These are phyloP conservation scores for Orbilia ellipsospora DNA, from an alignment of 2,329 filamentous ascomycete species.

Conservation along the genomic window DNA sequence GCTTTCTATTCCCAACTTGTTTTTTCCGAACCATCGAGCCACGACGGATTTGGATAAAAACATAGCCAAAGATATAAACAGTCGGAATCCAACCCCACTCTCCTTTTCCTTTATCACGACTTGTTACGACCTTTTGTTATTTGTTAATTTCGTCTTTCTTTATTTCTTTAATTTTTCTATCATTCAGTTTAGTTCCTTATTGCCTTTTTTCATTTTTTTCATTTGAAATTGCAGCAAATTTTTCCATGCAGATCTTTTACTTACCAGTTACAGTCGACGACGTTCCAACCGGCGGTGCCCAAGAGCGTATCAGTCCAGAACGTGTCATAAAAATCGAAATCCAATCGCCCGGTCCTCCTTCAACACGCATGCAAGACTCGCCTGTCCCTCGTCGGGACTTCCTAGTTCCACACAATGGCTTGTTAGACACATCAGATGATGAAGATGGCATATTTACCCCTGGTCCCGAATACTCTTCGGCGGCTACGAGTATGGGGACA, in stretches of 20 bases:
- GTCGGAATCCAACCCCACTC: conserved; percentile 39
- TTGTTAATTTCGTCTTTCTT: conserved; percentile 5
- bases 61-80: conserved; percentile 16
- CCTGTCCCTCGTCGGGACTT: conserved; percentile 44
- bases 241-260: conserved; percentile 51
- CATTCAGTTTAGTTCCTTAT: conserved; percentile 20
- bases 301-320: conserved; percentile 7
- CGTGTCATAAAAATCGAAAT: conserved; percentile 16
- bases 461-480: conserved; percentile 49
- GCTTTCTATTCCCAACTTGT: conserved; percentile 7
- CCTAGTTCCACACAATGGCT: conserved; percentile 27
- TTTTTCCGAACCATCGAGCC: conserved; percentile 28
- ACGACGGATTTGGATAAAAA: conserved; percentile 30
- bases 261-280: conserved; percentile 30
- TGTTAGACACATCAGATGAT: conserved; percentile 52
- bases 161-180: conserved; percentile 7
- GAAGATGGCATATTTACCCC: conserved; percentile 49
- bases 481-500: conserved; percentile 29
- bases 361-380: conserved; percentile 51
- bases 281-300: conserved; percentile 7
- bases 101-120: conserved; percentile 31
- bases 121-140: background rate
- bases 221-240: background rate
- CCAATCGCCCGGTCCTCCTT: background rate
- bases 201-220: background rate